These are phyloP conservation scores for Mycena chlorophos DNA, from an alignment of 768 basidiomycete genomes.

Conservation along the genomic window DNA sequence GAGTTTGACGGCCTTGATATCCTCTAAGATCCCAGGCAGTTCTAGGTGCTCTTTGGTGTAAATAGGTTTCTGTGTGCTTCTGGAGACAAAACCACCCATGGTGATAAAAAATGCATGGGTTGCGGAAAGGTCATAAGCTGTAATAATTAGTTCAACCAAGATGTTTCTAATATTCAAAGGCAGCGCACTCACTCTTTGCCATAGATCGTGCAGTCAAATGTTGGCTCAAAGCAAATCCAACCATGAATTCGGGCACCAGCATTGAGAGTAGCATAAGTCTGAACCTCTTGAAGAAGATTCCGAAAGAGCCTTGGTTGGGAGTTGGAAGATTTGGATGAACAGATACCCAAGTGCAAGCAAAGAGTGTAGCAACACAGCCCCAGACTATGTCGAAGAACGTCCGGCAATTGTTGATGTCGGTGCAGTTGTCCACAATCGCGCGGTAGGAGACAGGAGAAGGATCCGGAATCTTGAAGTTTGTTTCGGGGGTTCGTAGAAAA, in stretches of 20 bases:
- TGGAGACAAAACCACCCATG: conserved; percentile 26
- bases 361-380: conserved; percentile 2
- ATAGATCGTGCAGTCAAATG: background rate
- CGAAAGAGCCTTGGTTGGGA: background rate
- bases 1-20: too few species aligned
- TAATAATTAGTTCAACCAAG: background rate
- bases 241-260: background rate
- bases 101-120: conserved; percentile 18
- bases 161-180: too few species aligned
- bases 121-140: background rate
- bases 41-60: background rate
- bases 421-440: too few species aligned
- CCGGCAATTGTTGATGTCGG: background rate
- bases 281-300: background rate
- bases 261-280: background rate
- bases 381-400: conserved; percentile 4
- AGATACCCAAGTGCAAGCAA: conserved; percentile 5
- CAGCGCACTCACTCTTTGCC: background rate
- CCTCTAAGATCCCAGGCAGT: background rate
- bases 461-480: too few species aligned
- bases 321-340: conserved; percentile 1
- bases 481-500: too few species aligned
- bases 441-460: too few species aligned
- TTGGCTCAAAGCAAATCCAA: background rate
- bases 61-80: background rate